These are phyloP conservation scores for Fusarium sp. DNA, from an alignment of 2,329 filamentous ascomycete species.

Conservation along the genomic window DNA sequence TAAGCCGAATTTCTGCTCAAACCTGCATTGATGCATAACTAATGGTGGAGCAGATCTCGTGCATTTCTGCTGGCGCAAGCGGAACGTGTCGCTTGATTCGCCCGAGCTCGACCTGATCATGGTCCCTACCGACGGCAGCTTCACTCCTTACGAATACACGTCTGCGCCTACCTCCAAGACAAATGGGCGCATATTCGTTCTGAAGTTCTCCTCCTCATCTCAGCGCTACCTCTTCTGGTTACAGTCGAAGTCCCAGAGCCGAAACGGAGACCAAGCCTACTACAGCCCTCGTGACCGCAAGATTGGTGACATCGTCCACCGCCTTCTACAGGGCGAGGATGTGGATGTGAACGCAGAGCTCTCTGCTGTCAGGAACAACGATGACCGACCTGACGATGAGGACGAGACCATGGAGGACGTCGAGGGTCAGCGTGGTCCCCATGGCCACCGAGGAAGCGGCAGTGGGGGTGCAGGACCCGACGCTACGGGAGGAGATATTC, in stretches of 20 bases:
- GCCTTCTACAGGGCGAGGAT: slow-evolving; percentile 86
- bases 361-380: slow-evolving; percentile 65
- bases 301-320: slow-evolving; percentile 87
- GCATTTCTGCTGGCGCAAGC: slow-evolving; percentile 96
- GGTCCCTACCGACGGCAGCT: slow-evolving; percentile 88
- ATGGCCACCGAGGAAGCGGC: slow-evolving; percentile 65
- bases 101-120: slow-evolving; percentile 91
- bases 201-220: slow-evolving; percentile 93
- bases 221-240: slow-evolving; percentile 96
- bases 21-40: not conserved
- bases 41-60: slow-evolving; percentile 71
- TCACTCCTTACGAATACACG: slow-evolving; percentile 78
- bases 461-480: slow-evolving; percentile 85
- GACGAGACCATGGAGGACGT: slow-evolving; percentile 65
- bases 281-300: slow-evolving; percentile 87
- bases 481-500: slow-evolving; percentile 89
- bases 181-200: slow-evolving; percentile 89
- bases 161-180: slow-evolving; percentile 69
- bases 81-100: slow-evolving; percentile 72
- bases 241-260: slow-evolving; percentile 85
- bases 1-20: slow-evolving; percentile 46
- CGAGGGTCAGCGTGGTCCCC: slow-evolving; percentile 69
- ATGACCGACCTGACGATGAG: slow-evolving; percentile 64
- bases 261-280: slow-evolving; percentile 73
- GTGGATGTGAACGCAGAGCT: slow-evolving; percentile 81